Evolutionary conservation across 2,329 filamentous ascomycete species (phyloP), one percentile per base, ranked within the genome.

Genomic region (Davidsoniella virescens): DNA sequence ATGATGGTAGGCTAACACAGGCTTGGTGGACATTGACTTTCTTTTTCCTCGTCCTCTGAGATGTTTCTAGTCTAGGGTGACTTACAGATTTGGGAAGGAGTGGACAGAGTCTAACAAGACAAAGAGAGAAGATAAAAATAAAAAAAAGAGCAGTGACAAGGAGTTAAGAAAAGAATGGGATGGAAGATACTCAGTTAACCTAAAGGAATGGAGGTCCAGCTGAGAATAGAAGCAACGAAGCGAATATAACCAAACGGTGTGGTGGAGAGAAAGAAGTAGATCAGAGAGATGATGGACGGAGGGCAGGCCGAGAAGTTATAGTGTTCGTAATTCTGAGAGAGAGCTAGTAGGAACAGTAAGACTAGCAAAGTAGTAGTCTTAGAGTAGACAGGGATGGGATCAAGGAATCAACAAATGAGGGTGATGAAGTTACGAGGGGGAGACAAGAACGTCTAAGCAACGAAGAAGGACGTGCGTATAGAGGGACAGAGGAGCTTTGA

Each of bases 201-300:
- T 47, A 14, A 52, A 44, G 42, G 51, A 49, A 49, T 49, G 41
- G 33, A 52, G 51, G 41, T 33, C 41, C 46, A 44, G 46, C 50
- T 52, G 40, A 50, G 42, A 44, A 26, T 2, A 50, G 49, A 36
- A 51, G 39, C 23, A 17, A 14, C 39, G 44, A 51, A 33, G 23
- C 14, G 29, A 51, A 36, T 23, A 47, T 37, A 51, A 51, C 44
- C 44, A 51, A 47, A 47, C 38, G 25, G 16, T n/a, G 44, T 51
- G 44, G 39, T 44, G 33, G 44, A 18, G 29, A 49, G 46, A 38
- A 50, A 51, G 17, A 14, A 20, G 26, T 10, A 33, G 26, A 33
- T 10, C 5, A 10, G 10, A 33, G 4, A 33, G 26, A 33, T 33
- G 26, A 10, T 33, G 9, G 26, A 33, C 26, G 26, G 26, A 33